A percentile compares a stretch with the other conserved stretches of the same genome.
Evolutionary conservation across 805 yeast species (phyloP).

Genomic region (Candida taoyuanica): DNA sequence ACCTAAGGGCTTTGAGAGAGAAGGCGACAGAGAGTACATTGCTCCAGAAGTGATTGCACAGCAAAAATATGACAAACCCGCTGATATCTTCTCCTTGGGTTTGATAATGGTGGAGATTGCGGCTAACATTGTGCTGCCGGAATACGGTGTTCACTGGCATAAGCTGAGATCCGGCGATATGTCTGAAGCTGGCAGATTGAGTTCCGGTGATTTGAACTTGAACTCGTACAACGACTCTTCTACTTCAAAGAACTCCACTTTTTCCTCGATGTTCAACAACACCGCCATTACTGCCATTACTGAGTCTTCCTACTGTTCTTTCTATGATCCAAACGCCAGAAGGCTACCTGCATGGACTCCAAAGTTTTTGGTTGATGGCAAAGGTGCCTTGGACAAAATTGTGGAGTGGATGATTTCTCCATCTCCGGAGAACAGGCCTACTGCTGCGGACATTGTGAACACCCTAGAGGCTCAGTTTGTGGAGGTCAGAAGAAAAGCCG

Average conservation of each 20-base stretch:
- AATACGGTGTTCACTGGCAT: constrained; percentile 96
- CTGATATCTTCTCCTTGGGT: constrained; percentile 94
- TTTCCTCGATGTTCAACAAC: constrained; percentile 23
- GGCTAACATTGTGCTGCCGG: constrained; percentile 91
- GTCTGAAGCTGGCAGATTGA: constrained; percentile 86
- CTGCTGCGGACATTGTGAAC: constrained; percentile 64
- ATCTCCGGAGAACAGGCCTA: constrained; percentile 74
- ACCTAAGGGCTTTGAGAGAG: constrained; percentile 68
- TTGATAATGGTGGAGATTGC: constrained; percentile 92
- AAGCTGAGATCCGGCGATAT: constrained; percentile 91
- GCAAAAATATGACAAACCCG: constrained; percentile 82
- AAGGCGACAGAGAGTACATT: constrained; percentile 95
- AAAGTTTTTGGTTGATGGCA: constrained; percentile 67
- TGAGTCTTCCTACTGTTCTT: constrained; percentile 28
- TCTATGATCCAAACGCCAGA: constrained; percentile 16
- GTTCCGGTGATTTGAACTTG: constrained; percentile 58
- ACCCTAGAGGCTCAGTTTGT: constrained; percentile 73
- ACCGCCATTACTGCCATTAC: constrained; percentile 21
- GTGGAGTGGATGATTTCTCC: constrained; percentile 92
- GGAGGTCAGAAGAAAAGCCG: constrained; percentile 77
- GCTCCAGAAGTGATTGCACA: constrained; percentile 91
- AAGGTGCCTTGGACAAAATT: constrained; percentile 66
- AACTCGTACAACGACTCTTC: constrained; percentile 24
- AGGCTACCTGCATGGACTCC: constrained; percentile 85
- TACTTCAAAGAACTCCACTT: constrained; percentile 22